phyloP scores from a whole-genome alignment of 306 rosid genomes.

The Medicago ruthenica region DNA sequence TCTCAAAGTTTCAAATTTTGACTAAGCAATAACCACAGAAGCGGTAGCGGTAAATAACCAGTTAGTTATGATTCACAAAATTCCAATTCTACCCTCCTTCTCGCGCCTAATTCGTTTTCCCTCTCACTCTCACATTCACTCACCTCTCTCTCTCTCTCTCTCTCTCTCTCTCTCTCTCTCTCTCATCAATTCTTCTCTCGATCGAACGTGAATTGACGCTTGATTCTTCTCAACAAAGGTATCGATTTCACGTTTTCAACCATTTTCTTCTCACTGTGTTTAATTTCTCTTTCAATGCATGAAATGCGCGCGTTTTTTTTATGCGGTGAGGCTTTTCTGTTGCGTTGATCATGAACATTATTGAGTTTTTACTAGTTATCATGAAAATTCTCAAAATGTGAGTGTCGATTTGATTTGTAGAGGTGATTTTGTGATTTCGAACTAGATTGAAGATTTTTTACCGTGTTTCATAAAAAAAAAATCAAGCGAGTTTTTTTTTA shows the following conservation, averaged over 20 bases:
- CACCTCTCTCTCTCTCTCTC: conserved; percentile 13
- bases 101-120: conserved; percentile 70
- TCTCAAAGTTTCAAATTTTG: conserved; percentile 29
- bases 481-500: background rate
- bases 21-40: conserved; percentile 30
- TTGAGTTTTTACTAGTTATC: no score
- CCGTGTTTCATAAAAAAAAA: conserved; percentile 6
- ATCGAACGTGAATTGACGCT: conserved; percentile 20
- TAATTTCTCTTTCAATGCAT: conserved; percentile 25
- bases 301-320: conserved; percentile 8
- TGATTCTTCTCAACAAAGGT: conserved; percentile 40
- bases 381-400: no score
- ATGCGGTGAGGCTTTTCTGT: conserved; percentile 10
- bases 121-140: conserved; percentile 40
- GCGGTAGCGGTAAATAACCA: conserved; percentile 5
- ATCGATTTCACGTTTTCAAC: background rate
- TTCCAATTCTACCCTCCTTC: conserved; percentile 37
- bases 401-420: conserved; percentile 25
- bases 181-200: conserved; percentile 42
- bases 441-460: conserved; percentile 9
- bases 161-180: background rate
- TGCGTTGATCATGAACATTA: background rate
- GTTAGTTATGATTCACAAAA: conserved; percentile 8
- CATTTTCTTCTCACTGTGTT: conserved; percentile 16
- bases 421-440: conserved; percentile 11